A percentile compares a stretch with the other conserved stretches of the same genome.
Conservation (phyloP, 169 alveolate species). For the Eimeria maxima region DNA sequence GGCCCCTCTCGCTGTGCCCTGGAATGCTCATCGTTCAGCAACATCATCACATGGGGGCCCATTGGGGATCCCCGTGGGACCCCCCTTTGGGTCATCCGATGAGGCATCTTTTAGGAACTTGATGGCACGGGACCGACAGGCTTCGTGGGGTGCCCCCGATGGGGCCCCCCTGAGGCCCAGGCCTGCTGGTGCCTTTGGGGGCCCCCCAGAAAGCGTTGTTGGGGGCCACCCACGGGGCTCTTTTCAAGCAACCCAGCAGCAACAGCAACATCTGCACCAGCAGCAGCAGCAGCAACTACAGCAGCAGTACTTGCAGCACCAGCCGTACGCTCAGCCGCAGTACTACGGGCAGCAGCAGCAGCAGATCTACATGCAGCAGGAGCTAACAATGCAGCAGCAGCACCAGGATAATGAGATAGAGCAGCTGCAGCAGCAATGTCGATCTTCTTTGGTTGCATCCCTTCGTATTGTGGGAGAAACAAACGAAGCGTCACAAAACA, state of each 20-base stretch:
- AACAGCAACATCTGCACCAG: neutral
- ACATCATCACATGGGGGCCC: neutral
- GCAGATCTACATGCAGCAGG: neutral
- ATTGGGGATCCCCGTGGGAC: neutral
- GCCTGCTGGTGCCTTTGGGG: neutral
- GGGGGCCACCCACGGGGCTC: neutral
- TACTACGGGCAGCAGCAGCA: neutral
- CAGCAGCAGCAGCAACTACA: neutral
- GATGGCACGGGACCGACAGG: neutral
- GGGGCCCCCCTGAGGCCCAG: neutral
- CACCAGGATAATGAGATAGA: neutral
- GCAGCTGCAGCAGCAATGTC: slow-evolving; percentile 55
- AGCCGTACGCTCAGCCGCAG: neutral
- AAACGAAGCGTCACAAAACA: slow-evolving; percentile 9
- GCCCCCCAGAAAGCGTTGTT: neutral
- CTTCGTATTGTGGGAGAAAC: slow-evolving; percentile 46
- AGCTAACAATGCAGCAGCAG: slow-evolving; percentile 16
- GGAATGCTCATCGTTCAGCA: neutral
- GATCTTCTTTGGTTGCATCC: neutral
- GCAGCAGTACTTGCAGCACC: neutral
- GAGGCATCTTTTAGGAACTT: neutral
- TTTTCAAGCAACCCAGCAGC: neutral
- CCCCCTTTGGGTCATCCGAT: neutral
- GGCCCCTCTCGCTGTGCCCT: neutral
- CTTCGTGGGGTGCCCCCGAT: neutral